Percentiles rank a stretch among this genome's conserved stretches.
These are phyloP conservation scores for Trichoderma hamatum DNA, from an alignment of 2,329 filamentous ascomycete species.

Conservation along the genomic window DNA sequence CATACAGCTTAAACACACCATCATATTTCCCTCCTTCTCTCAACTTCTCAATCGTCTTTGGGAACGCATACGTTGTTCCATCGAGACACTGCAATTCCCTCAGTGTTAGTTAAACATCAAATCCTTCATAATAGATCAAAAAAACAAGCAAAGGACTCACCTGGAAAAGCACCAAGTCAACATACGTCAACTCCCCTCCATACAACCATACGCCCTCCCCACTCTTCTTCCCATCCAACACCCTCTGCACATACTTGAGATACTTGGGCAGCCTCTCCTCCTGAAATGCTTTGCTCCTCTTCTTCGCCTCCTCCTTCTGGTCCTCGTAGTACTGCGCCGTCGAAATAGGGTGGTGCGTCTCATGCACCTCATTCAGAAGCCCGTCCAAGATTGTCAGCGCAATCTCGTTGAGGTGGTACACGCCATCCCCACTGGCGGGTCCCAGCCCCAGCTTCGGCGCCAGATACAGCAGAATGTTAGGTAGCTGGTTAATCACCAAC, in stretches of 20 bases:
- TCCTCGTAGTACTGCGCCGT: slow-evolving; percentile 68
- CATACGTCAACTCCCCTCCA: slow-evolving; percentile 66
- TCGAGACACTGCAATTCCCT: slow-evolving; percentile 49
- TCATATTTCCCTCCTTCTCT: slow-evolving; percentile 60
- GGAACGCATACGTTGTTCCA: slow-evolving; percentile 68
- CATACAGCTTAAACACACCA: slow-evolving; percentile 65
- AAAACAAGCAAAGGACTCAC: slow-evolving; percentile 42
- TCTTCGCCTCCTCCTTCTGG: slow-evolving; percentile 68
- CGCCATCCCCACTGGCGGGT: slow-evolving; percentile 45
- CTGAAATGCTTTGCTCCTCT: slow-evolving; percentile 60
- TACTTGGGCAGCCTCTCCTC: slow-evolving; percentile 70
- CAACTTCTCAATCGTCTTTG: slow-evolving; percentile 62
- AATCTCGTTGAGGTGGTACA: slow-evolving; percentile 64
- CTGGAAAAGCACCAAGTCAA: slow-evolving; percentile 75
- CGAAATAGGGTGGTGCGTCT: slow-evolving; percentile 74
- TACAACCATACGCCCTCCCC: slow-evolving; percentile 67
- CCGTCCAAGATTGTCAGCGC: slow-evolving; percentile 71
- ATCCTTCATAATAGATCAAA: background rate
- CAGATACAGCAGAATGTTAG: slow-evolving; percentile 74
- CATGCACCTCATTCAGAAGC: slow-evolving; percentile 71
- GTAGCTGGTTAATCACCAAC: slow-evolving; percentile 67
- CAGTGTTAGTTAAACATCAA: slow-evolving; percentile 18
- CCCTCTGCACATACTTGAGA: slow-evolving; percentile 69
- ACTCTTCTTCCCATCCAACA: slow-evolving; percentile 59
- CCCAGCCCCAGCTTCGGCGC: slow-evolving; percentile 62